Percentiles rank a stretch among this genome's conserved stretches.
Conservation (phyloP, 2,329 filamentous ascomycete species). For the Aspergillus versicolor region DNA sequence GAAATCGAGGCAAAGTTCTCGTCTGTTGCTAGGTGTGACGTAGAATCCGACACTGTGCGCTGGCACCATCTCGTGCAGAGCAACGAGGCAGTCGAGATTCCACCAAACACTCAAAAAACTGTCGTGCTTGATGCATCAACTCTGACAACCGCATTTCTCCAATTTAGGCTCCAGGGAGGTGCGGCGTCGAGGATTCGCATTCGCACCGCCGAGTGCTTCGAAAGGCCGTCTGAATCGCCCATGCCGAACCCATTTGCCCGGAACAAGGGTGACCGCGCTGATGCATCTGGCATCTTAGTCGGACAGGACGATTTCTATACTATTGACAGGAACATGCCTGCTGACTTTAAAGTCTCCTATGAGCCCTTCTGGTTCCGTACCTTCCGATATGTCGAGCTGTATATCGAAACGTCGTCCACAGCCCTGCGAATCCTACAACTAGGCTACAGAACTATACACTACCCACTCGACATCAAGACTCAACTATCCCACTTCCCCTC, state of each 20-base stretch:
- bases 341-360: neutral
- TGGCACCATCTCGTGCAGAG: neutral
- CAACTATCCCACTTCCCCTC: neutral
- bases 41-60: neutral
- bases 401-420: neutral
- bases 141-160: conserved; percentile 2
- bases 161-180: neutral
- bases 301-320: conserved; percentile 7
- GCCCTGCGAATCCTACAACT: neutral
- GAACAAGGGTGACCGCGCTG: neutral
- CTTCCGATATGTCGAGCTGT: conserved; percentile 10
- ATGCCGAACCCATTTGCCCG: conserved; percentile 5
- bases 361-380: conserved; percentile 13
- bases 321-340: neutral
- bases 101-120: neutral
- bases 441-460: neutral
- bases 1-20: neutral
- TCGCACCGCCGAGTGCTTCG: conserved; percentile 10
- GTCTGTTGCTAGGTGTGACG: neutral
- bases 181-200: neutral
- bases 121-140: neutral
- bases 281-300: neutral
- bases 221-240: neutral
- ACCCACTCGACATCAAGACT: neutral
- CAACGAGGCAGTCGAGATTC: neutral